Evolutionary conservation across 2,329 filamentous ascomycete species (phyloP).

Genomic region (Ascocoryne sarcoides): DNA sequence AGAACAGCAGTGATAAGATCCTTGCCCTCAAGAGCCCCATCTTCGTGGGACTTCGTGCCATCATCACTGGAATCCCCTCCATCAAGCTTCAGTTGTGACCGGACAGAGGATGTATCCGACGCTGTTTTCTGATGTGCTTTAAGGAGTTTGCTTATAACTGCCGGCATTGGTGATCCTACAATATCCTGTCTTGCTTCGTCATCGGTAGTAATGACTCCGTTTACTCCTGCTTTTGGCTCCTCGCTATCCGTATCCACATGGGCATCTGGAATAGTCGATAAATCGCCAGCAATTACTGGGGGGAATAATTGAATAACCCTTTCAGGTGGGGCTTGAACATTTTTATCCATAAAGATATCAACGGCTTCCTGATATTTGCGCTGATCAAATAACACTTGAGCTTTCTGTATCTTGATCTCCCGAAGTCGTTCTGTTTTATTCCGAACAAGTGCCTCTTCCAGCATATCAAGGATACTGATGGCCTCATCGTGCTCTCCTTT

Average conservation of each 20-base stretch:
- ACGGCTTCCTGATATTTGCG: constrained; percentile 79
- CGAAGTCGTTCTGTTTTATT: constrained; percentile 75
- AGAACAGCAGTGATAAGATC: constrained; percentile 74
- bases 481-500: constrained; percentile 77
- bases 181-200: constrained; percentile 13
- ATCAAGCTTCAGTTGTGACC: constrained; percentile 46
- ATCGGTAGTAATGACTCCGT: constrained; percentile 26
- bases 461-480: constrained; percentile 77
- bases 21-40: constrained; percentile 61
- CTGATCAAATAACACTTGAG: constrained; percentile 71
- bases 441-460: constrained; percentile 82
- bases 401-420: constrained; percentile 86
- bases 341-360: constrained; percentile 68
- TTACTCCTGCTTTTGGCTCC: constrained; percentile 28
- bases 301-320: constrained; percentile 82
- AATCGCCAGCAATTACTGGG: constrained; percentile 69
- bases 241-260: constrained; percentile 35
- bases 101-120: constrained; percentile 47
- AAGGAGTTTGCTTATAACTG: constrained; percentile 34
- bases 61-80: constrained; percentile 44
- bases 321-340: constrained; percentile 83
- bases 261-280: constrained; percentile 52
- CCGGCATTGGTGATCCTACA: constrained; percentile 25
- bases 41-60: constrained; percentile 40
- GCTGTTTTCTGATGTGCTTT: constrained; percentile 27